Base-by-base conservation (phyloP, 306 rosid genomes). In the Gynostemma pentaphyllum region DNA sequence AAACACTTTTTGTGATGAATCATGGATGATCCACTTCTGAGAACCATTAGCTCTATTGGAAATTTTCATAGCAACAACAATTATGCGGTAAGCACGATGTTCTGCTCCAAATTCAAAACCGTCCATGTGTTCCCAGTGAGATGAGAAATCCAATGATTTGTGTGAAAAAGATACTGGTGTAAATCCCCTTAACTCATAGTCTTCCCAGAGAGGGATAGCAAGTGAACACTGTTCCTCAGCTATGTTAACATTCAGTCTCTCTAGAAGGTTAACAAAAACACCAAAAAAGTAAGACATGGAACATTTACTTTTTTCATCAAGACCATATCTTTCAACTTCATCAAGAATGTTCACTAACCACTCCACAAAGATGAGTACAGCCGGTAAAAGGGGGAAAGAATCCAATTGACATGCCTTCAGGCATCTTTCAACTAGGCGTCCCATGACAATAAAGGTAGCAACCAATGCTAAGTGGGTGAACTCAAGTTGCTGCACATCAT, bases 171-270 rank as follows among this genome's bases (percentile, higher is more conserved):
- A 62, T 52, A 83, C 61, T 12, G 97, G 90, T 34, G 73, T 70
- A 75, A 88, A 94, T 22, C 97, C 95, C 76, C 97, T 82, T 81
- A 94, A 80, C 71, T 88, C 99, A 70, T 75, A 87, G 77, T 88
- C 99, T 74, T 94, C 99, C 99, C 99, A 94, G 8, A 94, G 77
- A 68, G 99, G 86, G 48, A 67, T 66, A 64, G 51, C 55, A 67
- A 71, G 74, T 10, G 71, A 46, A 70, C 40, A 76, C 49, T 55
- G 40, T 53, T 71, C 73, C 64, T 73, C 85, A 48, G 51, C 66
- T 16, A 56, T 74, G 15, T 67, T 34, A 34, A 32, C 69, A 40
- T 59, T 73, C 42, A 84, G 50, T 60, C 44, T 70, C 75, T 72
- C 71, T 7, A 82, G 68, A 61, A 94, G 94, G 56, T 78, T 74